Evolutionary conservation across 306 rosid species (phyloP).

Genomic region (Purshia tridentata): DNA sequence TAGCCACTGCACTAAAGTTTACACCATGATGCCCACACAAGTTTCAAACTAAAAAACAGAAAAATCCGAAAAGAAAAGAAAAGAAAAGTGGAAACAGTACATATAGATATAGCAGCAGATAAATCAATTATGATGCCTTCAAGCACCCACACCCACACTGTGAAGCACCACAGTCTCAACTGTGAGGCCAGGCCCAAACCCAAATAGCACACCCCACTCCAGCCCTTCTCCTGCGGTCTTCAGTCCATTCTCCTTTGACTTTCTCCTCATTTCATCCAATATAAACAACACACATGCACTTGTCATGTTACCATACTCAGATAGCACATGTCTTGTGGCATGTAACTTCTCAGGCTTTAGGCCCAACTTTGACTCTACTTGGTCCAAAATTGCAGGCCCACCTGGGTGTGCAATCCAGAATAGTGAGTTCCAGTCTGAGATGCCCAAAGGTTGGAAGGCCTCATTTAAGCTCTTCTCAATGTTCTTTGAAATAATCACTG

Average conservation of each 20-base stretch:
- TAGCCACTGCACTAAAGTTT: neutral
- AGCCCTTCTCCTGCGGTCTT: conserved; percentile 53
- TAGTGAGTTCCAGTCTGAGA: conserved; percentile 53
- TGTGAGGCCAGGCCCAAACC: conserved; percentile 76
- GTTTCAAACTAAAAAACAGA: neutral
- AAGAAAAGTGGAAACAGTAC: neutral
- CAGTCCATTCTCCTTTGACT: conserved; percentile 38
- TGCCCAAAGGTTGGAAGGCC: conserved; percentile 52
- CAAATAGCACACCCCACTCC: conserved; percentile 73
- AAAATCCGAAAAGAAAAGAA: neutral
- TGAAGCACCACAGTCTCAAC: conserved; percentile 63
- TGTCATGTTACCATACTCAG: conserved; percentile 71
- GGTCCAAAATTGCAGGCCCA: conserved; percentile 56
- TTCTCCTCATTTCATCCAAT: conserved; percentile 61
- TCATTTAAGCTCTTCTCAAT: conserved; percentile 44
- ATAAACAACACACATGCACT: conserved; percentile 75
- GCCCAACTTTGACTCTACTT: conserved; percentile 43
- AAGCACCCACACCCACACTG: conserved; percentile 30
- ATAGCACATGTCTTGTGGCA: conserved; percentile 52
- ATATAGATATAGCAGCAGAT: neutral
- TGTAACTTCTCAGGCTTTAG: conserved; percentile 47
- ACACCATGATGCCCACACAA: neutral
- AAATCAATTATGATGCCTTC: neutral
- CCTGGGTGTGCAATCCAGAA: conserved; percentile 69
- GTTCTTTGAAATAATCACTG: conserved; percentile 50